Evolutionary conservation across 2,329 filamentous ascomycete species (phyloP), one percentile per base, ranked within the genome.

Genomic region (Elsinoe arachidis): DNA sequence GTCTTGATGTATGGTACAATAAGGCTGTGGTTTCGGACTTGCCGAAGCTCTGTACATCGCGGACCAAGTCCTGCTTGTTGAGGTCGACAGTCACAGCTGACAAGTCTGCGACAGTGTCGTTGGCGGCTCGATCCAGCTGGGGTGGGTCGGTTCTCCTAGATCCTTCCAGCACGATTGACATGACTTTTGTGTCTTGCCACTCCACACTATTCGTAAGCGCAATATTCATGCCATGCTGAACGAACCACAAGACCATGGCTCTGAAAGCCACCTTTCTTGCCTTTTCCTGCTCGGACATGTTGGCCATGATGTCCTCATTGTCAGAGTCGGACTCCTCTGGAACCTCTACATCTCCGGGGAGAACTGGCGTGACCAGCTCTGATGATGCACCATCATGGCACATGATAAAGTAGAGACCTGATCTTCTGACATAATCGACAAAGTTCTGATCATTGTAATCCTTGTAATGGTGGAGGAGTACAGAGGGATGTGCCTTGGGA

Each of bases 361-460:
- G 33, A 2, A 47, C 54, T 34, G 44, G 55, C n/a, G 33, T 37
- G 21, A 34, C 51, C 56, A 41, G 33, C 5, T 53, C 33, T 3
- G 49, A 21, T 11, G 49, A 39, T 21, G 75, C 74, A 46, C 84
- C 85, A 66, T 88, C 83, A 62, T 87, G 84, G 55, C 80, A 81
- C 73, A 90, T 79, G 55, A 89, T 70, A 62, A 90, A 88, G 65
- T 87, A 84, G 2, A 83, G 73, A 0, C 81, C 78, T 21, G 78
- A 76, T 1, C 67, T 65, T 2, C 72, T 61, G 1, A 87, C 70
- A 63, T 88, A 87, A 1, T 75, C 63, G 4, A 68, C 60, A 63
- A 88, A 90, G 0, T 71, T 72, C 0, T 67, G 52, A 38, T 59
- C 57, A 9, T 57, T 34, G 34, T 53, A 53, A 17, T 15, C 21